Base-by-base conservation (phyloP, 2,329 filamentous ascomycete genomes). In the Venturia asperata region DNA sequence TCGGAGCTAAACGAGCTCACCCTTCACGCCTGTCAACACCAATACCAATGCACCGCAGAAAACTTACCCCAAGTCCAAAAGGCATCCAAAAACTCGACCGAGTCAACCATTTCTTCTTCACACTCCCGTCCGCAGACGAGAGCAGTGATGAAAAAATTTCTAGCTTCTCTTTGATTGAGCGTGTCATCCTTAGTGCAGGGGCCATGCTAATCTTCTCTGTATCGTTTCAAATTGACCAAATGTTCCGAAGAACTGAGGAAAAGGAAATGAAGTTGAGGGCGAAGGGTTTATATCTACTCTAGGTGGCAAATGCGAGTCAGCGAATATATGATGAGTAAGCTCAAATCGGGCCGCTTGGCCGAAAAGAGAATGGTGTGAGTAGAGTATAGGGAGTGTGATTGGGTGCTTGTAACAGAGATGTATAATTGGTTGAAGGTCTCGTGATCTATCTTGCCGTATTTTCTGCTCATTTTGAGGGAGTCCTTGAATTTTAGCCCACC, bases 131-230 rank as follows among this genome's bases (percentile, higher is more conserved):
- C 45, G 21, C 21, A 49, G 21, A 49, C n/a, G 21, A 49, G 10
- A 15, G 3, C 24, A 34, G 52, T 19, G 19, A 45, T 9, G 45
- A 47, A 83, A 86, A 87, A 85, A 84, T 85, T 37, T 56, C 13
- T 56, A 56, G 52, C 52, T 56, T 87, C 86, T 88, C 87, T 89
- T 88, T 88, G 85, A 85, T 86, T 85, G 82, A 88, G 86, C 87
- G 87, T 92, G 89, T 92, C 90, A 93, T 92, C 90, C 90, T 93
- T 93, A 92, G 90, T 86, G 84, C 83, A 86, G 83, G 84, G 78
- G 78, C 78, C 78, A 82, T 82, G 77, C 77, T 80, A 79, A 79
- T 78, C 76, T 77, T 78, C 76, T 61, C 37, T 61, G 58, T 61
- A 61, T 61, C 58, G 58, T 61, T 61, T 61, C 37, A 43, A 61